Evolutionary conservation across 202 grass and related monocot species (phyloP).

Genomic region (Brachypodium distachyon): DNA sequence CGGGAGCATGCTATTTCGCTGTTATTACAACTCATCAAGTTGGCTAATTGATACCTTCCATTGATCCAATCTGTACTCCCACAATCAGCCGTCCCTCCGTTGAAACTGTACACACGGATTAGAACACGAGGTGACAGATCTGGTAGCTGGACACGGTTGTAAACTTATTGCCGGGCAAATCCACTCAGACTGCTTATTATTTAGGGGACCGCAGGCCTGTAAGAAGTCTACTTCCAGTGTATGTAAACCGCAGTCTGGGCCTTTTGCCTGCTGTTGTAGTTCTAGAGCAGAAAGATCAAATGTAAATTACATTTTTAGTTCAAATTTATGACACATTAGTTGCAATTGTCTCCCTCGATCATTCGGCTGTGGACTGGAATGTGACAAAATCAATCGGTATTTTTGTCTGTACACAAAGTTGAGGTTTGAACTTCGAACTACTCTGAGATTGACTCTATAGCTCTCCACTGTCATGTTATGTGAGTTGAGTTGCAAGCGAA

Average conservation of each 20-base stretch:
- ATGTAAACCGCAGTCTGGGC: constrained; percentile 14
- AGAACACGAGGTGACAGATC: constrained; percentile 25
- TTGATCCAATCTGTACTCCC: constrained; percentile 10
- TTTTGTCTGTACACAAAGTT: neutral
- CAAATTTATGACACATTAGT: constrained; percentile 8
- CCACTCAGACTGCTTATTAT: neutral
- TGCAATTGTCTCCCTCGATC: neutral
- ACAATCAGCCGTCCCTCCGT: neutral
- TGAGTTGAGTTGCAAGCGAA: neutral
- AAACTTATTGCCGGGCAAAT: constrained; percentile 16
- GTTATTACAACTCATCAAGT: neutral
- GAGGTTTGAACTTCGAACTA: neutral
- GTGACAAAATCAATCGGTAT: neutral
- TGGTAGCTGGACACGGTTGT: constrained; percentile 32
- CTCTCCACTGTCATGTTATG: neutral
- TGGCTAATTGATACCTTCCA: constrained; percentile 12
- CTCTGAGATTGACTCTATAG: neutral
- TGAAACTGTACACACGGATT: constrained; percentile 16
- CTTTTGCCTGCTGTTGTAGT: constrained; percentile 27
- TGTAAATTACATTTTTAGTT: constrained; percentile 49
- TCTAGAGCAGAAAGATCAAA: constrained; percentile 52
- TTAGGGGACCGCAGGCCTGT: neutral
- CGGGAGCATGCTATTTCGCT: neutral
- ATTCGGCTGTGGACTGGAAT: neutral
- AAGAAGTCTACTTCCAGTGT: neutral